Evolutionary conservation across 371 early-diverging fungal species (phyloP).

Genomic region (Polyrhizophydium stewartii): DNA sequence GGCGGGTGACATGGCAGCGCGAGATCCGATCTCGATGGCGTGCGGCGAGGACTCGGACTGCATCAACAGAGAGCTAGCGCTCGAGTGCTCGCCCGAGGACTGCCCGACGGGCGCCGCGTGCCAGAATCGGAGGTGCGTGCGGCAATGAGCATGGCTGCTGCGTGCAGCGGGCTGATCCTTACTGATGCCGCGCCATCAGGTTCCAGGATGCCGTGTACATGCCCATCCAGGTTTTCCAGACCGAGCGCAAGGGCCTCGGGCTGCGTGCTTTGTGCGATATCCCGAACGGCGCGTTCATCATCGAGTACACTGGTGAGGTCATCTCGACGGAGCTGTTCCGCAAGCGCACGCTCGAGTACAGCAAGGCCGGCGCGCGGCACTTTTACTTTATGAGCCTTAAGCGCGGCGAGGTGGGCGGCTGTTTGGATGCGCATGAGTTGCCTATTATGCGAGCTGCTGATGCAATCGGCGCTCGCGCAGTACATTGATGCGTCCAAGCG

Average conservation of each 20-base stretch:
- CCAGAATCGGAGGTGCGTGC: not conserved
- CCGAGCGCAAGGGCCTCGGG: conserved; percentile 91
- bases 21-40: not conserved
- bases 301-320: conserved; percentile 97
- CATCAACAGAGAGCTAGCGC: not conserved
- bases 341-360: conserved; percentile 77
- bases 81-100: not conserved
- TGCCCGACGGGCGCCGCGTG: not conserved
- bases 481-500: conserved; percentile 61
- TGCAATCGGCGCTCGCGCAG: conserved; percentile 22
- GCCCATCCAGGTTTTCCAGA: conserved; percentile 76
- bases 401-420: conserved; percentile 65
- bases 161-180: no score
- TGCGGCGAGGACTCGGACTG: conserved; percentile 4
- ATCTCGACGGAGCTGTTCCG: conserved; percentile 72
- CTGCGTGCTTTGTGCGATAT: conserved; percentile 67
- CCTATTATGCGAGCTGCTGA: no score
- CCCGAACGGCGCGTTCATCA: conserved; percentile 63
- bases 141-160: no score
- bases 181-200: conserved; percentile 41
- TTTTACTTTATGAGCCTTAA: conserved; percentile 97
- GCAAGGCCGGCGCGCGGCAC: conserved; percentile 74
- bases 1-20: no score
- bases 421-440: not conserved
- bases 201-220: conserved; percentile 83